phyloP scores from a whole-genome alignment of 2,329 filamentous ascomycete species.

The Gremmenia infestans region DNA sequence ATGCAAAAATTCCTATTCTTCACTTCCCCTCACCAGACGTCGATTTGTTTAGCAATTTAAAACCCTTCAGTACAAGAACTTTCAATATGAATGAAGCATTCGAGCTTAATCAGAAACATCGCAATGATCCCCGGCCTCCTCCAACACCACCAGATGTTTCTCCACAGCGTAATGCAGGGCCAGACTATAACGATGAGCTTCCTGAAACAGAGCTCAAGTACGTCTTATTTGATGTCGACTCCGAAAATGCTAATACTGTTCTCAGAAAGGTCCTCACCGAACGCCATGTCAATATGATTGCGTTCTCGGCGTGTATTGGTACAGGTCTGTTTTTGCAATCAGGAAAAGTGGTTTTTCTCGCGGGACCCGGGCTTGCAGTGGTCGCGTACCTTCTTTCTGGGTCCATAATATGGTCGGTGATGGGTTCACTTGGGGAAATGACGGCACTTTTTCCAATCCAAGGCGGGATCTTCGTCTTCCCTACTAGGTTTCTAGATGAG shows the following conservation, averaged over 20 bases:
- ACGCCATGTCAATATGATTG: conserved; percentile 40
- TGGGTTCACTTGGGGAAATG: conserved; percentile 38
- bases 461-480: conserved; percentile 26
- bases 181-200: background rate
- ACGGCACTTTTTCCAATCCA: conserved; percentile 36
- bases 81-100: background rate
- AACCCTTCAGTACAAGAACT: background rate
- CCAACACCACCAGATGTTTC: background rate
- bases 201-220: conserved; percentile 7
- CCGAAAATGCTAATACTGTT: background rate
- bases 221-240: background rate
- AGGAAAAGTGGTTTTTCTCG: conserved; percentile 39
- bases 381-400: conserved; percentile 41
- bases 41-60: background rate
- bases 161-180: background rate
- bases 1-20: too few species aligned
- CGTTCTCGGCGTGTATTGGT: conserved; percentile 39
- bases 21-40: too few species aligned
- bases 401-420: conserved; percentile 44
- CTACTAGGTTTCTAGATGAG: conserved; percentile 13
- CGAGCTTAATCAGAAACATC: background rate
- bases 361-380: conserved; percentile 38
- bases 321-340: conserved; percentile 42
- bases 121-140: background rate
- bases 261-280: conserved; percentile 31